A percentile compares a stretch with the other conserved stretches of the same genome.
Conservation (phyloP, 306 rosid genomes). For the Nissolia schottii region DNA sequence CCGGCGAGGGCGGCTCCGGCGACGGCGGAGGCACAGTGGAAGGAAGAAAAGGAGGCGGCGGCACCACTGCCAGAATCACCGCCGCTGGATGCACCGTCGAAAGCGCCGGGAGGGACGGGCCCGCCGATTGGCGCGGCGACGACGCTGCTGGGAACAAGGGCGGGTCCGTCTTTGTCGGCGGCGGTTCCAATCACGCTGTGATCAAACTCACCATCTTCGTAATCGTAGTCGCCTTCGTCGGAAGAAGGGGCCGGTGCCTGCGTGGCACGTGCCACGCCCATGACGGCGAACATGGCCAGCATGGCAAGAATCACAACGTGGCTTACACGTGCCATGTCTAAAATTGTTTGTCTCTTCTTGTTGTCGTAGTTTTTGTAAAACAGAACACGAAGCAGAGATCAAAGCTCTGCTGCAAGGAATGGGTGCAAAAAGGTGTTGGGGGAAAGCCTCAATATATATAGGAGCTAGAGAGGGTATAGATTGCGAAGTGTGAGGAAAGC, state of each 20-base stretch:
- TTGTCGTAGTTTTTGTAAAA: neutral
- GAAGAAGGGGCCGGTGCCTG: neutral
- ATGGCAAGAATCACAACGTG: slow-evolving; percentile 32
- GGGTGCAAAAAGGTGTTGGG: neutral
- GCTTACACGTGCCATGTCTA: slow-evolving; percentile 67
- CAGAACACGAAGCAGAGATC: too few relatives aligned
- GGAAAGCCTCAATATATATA: neutral
- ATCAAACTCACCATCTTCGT: too few relatives aligned
- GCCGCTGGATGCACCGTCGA: neutral
- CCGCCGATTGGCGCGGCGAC: slow-evolving; percentile 45
- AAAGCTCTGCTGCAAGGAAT: too few relatives aligned
- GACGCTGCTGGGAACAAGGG: slow-evolving; percentile 7
- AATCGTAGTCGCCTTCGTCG: neutral
- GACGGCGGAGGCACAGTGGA: slow-evolving; percentile 12
- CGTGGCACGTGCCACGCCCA: slow-evolving; percentile 31
- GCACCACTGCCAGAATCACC: neutral
- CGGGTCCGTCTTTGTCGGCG: accelerated
- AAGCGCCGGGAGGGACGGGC: slow-evolving; percentile 37
- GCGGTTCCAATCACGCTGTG: neutral
- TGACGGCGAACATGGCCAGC: slow-evolving; percentile 36
- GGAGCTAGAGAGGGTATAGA: neutral
- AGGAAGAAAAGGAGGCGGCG: slow-evolving; percentile 25
- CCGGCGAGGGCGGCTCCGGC: slow-evolving; percentile 27
- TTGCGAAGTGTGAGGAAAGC: neutral
- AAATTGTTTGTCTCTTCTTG: neutral